A percentile compares a stretch with the other conserved stretches of the same genome.
Conservation (phyloP, 2,329 filamentous ascomycete species). For the Cytospora paraplurivora region DNA sequence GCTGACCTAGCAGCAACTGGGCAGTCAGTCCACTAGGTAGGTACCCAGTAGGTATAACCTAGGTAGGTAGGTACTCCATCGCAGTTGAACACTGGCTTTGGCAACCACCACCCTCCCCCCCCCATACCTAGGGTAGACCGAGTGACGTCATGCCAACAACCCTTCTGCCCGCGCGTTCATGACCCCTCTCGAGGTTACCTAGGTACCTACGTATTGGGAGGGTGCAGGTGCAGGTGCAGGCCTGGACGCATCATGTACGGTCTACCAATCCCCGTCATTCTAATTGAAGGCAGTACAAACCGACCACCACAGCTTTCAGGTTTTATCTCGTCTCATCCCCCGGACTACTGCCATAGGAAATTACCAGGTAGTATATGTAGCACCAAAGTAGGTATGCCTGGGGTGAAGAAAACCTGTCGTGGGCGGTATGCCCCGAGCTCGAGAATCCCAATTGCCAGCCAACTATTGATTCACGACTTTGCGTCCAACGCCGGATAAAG, state of each 20-base stretch:
- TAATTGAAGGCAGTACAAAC: not conserved
- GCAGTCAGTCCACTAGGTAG: too few relatives aligned
- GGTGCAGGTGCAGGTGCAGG: too few relatives aligned
- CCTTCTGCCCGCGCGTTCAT: not conserved
- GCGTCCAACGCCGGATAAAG: not conserved
- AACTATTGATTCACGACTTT: not conserved
- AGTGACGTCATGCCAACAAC: constrained; percentile 20
- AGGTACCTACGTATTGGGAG: too few relatives aligned
- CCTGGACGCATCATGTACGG: too few relatives aligned
- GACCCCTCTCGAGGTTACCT: not conserved
- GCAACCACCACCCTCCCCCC: too few relatives aligned
- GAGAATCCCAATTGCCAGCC: not conserved
- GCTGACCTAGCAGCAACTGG: too few relatives aligned
- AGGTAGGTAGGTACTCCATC: too few relatives aligned
- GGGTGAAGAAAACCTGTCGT: not conserved
- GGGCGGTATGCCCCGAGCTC: constrained; percentile 10
- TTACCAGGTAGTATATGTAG: not conserved
- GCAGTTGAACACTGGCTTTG: too few relatives aligned
- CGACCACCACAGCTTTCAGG: not conserved
- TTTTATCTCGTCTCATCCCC: not conserved
- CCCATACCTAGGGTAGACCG: too few relatives aligned
- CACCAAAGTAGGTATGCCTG: not conserved
- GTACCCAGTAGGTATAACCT: too few relatives aligned
- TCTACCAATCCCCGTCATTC: too few relatives aligned
- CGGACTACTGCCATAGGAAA: too few relatives aligned